These are phyloP conservation scores for Fusarium verticillioides DNA, from an alignment of 2,329 filamentous ascomycete species.

Conservation along the genomic window DNA sequence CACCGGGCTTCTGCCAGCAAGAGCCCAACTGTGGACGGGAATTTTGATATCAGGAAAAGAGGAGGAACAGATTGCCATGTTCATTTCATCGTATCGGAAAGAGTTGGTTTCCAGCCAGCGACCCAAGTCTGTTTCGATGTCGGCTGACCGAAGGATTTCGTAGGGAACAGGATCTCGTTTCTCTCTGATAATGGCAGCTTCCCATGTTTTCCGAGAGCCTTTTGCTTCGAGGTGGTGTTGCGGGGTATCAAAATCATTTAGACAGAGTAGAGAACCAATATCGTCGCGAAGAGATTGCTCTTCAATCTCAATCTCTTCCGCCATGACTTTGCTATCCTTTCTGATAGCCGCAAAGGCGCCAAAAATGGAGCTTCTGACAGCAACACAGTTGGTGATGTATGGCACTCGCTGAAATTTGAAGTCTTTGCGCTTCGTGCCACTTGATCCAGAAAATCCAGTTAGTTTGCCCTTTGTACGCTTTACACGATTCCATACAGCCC, in stretches of 20 bases:
- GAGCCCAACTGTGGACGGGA: constrained; percentile 84
- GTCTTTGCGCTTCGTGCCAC: constrained; percentile 78
- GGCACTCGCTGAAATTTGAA: constrained; percentile 96
- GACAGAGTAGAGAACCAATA: constrained; percentile 74
- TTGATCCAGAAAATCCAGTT: constrained; percentile 57
- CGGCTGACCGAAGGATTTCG: constrained; percentile 69
- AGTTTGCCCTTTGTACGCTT: constrained; percentile 85
- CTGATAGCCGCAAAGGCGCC: constrained; percentile 91
- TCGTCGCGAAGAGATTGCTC: constrained; percentile 80
- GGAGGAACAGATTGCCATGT: constrained; percentile 63
- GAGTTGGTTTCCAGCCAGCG: constrained; percentile 58
- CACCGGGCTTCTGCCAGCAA: constrained; percentile 77
- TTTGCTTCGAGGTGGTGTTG: constrained; percentile 48
- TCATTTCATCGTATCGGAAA: constrained; percentile 55
- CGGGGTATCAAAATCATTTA: constrained; percentile 67
- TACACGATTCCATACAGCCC: constrained; percentile 91
- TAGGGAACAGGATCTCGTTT: constrained; percentile 62
- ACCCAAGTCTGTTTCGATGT: constrained; percentile 72
- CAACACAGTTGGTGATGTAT: constrained; percentile 84
- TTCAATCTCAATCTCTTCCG: constrained; percentile 73
- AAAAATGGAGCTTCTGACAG: constrained; percentile 87
- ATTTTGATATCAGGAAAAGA: constrained; percentile 75
- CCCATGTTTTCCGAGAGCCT: constrained; percentile 55
- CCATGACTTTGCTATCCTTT: constrained; percentile 84
- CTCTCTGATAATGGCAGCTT: constrained; percentile 51